Conservation (phyloP, 805 yeast genomes). For the Candida yuanshanica region DNA sequence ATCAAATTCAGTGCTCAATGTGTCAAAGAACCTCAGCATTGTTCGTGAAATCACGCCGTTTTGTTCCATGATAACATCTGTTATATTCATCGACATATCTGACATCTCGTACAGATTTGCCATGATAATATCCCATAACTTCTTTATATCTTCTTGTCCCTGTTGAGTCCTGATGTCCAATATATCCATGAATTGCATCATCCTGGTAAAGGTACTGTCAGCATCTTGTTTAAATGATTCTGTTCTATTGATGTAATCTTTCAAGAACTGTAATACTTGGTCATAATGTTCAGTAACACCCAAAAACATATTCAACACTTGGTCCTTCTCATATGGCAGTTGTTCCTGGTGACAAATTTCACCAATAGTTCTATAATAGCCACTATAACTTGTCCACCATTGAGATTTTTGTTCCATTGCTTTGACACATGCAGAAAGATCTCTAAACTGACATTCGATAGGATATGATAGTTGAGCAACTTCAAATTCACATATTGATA, state of each 20-base stretch:
- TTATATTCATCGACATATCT: slow-evolving; percentile 12
- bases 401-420: slow-evolving; percentile 42
- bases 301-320: slow-evolving; percentile 38
- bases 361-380: slow-evolving; percentile 51
- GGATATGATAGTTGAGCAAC: slow-evolving; percentile 36
- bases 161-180: slow-evolving; percentile 4
- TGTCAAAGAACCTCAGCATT: slow-evolving; percentile 9
- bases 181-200: slow-evolving; percentile 13
- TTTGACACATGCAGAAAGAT: slow-evolving; percentile 33
- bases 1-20: slow-evolving; percentile 5
- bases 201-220: slow-evolving; percentile 5
- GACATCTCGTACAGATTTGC: slow-evolving; percentile 12
- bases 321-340: slow-evolving; percentile 47
- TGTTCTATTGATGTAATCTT: slow-evolving; percentile 14
- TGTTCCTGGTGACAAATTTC: slow-evolving; percentile 49
- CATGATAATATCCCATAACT: slow-evolving; percentile 11
- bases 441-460: slow-evolving; percentile 19
- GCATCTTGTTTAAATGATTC: slow-evolving; percentile 16
- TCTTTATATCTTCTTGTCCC: slow-evolving; percentile 8
- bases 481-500: slow-evolving; percentile 52
- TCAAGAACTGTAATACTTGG: slow-evolving; percentile 12
- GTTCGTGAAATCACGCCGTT: slow-evolving; percentile 8
- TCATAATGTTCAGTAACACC: slow-evolving; percentile 38
- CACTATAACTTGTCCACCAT: slow-evolving; percentile 73
- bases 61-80: slow-evolving; percentile 9